Evolutionary conservation across 1,139 yeast species (phyloP).

Genomic region (Taiozyma sp.): DNA sequence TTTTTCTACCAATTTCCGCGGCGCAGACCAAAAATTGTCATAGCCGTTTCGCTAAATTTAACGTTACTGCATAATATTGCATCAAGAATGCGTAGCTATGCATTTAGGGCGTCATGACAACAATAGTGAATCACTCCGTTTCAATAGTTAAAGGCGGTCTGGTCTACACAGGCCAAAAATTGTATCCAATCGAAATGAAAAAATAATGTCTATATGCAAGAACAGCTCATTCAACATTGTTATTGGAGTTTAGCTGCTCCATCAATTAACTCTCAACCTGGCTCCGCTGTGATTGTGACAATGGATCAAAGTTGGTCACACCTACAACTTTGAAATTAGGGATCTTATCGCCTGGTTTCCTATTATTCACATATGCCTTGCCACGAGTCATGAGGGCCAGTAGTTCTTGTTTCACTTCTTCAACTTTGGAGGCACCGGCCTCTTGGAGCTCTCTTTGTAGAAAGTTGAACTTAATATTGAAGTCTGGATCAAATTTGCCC

Average conservation of each 20-base stretch:
- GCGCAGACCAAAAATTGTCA: background rate
- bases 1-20: background rate
- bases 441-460: background rate
- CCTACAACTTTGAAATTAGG: background rate
- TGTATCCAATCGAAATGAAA: too few species aligned
- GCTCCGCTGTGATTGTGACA: background rate
- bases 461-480: background rate
- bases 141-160: too few species aligned
- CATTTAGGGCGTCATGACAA: background rate
- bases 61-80: background rate
- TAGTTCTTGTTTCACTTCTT: background rate
- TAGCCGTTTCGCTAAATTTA: background rate
- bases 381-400: background rate
- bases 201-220: too few species aligned
- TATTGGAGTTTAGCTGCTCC: background rate
- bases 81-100: background rate
- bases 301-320: background rate
- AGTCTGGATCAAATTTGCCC: conserved; percentile 1
- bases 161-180: too few species aligned
- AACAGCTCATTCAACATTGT: background rate
- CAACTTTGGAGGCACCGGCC: background rate
- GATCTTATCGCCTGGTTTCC: background rate
- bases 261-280: background rate
- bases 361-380: background rate
- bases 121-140: background rate